Evolutionary conservation across 1,284 basidiomycete genomes (phyloP).

Genomic region (Tilletiaria anomala): DNA sequence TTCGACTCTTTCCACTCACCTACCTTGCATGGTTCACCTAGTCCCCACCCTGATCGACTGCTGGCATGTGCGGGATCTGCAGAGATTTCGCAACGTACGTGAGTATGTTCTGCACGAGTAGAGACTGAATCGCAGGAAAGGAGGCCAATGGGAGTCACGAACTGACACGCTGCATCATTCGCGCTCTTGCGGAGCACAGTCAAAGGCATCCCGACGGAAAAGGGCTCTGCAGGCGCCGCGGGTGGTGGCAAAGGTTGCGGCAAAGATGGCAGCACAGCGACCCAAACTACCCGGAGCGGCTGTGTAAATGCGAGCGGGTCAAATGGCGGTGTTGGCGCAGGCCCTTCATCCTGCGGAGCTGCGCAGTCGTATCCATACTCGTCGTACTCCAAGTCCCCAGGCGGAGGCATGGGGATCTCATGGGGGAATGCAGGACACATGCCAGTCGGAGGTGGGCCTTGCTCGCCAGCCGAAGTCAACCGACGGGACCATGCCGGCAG

Average conservation of each 20-base stretch:
- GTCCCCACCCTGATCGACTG: slow-evolving; percentile 28
- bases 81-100: slow-evolving; percentile 25
- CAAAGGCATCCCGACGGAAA: no score
- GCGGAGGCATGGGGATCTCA: slow-evolving; percentile 2
- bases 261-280: no score
- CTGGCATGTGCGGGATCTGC: slow-evolving; percentile 31
- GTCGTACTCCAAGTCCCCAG: neutral
- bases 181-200: no score
- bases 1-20: no score
- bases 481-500: slow-evolving; percentile 57
- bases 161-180: neutral
- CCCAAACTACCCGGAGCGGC: neutral
- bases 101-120: neutral
- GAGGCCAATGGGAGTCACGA: no score
- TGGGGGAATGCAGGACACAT: neutral
- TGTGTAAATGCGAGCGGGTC: neutral
- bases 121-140: no score
- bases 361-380: slow-evolving; percentile 5
- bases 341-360: neutral
- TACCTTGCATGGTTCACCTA: no score
- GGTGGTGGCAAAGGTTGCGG: neutral
- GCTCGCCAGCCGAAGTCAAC: slow-evolving; percentile 51
- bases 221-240: no score
- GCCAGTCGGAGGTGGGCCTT: slow-evolving; percentile 7
- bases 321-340: neutral